Evolutionary conservation across 2,329 filamentous ascomycete species (phyloP), one percentile per base, ranked within the genome.

Genomic region (Neopestalotiopsis clavispora): DNA sequence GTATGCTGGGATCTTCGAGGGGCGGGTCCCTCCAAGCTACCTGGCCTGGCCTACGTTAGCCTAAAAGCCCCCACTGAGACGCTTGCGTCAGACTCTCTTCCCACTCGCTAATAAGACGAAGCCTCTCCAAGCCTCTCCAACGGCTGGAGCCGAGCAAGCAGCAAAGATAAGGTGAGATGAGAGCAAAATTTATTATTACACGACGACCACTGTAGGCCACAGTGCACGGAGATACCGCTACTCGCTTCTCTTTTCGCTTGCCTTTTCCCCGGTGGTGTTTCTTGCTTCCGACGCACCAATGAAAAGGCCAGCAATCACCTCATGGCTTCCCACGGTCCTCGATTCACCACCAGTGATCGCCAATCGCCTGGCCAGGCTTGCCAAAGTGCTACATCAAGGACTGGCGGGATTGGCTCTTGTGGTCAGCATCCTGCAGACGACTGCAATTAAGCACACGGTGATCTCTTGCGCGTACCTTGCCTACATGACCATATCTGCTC

Each of bases 51-150:
- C 23, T 28, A 38, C 34, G 34, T 38, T 38, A 52, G 45, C 17
- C 45, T 52, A 52, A 52, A 52, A 42, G 17, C 59, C 34, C 30
- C 59, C 30, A 59, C 23, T n/a, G 61, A 52, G 45, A 52, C 45
- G 61, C 61, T 64, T 64, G 61, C 61, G 61, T 64, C 61, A 64
- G 61, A 64, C 23, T 45, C 38, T 32, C 17, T 23, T 32, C 17
- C 28, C 20, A 32, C 42, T n/a, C 42, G 4, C 45, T 52, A 52
- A 52, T n/a, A 52, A 52, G 17, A 9, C n/a, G 45, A 52, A 52
- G 45, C 45, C n/a, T 52, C 45, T 52, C 9, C 45, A 52, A 52
- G 45, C 45, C 45, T 52, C 45, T 23, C 2, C 45, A 52, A 52
- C 45, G 45, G 45, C 45, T 52, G 17, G 45, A 10, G 45, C 45